Base-by-base conservation (phyloP, 768 basidiomycete species). In the Boletus pseudopeckii region DNA sequence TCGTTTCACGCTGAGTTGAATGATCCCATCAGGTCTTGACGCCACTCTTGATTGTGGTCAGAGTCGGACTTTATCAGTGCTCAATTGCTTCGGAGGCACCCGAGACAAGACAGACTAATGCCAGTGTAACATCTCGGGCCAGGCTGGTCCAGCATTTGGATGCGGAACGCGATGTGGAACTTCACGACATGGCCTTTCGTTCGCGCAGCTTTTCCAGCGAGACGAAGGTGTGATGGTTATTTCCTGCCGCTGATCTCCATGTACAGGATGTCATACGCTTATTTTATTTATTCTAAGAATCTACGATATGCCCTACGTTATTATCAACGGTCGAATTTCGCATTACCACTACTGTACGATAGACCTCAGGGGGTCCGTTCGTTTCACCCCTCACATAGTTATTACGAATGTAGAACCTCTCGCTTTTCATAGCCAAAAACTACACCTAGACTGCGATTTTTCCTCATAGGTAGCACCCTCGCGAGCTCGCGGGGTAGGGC, bases 21-120 rank as follows among this genome's bases (percentile, higher is more conserved):
- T 11, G 15, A 5, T 45, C 18, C 15, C 9, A 20, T 24, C 38
- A 59, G 58, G 48, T 55, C 30, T 22, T 60, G 1, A 56, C 59
- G 14, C 59, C 59, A 6, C 48, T 60, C 15, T 44, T 61, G 51
- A 60, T 60, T 11, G 59, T 60, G 14, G 59, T 60, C 14, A 51
- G 59, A 37, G 50, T 50, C 1, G 59, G 59, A 26, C 41, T 60
- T n/a, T 32, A 59, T 33, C 57, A 34, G 11, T 30, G 20, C 15
- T 28, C n/a, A n/a, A 2, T 24, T 26, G 1, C 6, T 18, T 45
- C 56, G 13, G 24, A 24, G 24, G 24, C 24, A 4, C 24, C 24
- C 2, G 24, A 24, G 24, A 24, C 24, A 24, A 24, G 24, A 24
- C 24, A 24, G 24, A 24, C 2, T 24, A 24, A 24, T 24, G 24